Percentiles rank a stretch among this genome's conserved stretches.
phyloP scores from a whole-genome alignment of 345 rosid genomes.

The Bruguiera gymnorhiza region DNA sequence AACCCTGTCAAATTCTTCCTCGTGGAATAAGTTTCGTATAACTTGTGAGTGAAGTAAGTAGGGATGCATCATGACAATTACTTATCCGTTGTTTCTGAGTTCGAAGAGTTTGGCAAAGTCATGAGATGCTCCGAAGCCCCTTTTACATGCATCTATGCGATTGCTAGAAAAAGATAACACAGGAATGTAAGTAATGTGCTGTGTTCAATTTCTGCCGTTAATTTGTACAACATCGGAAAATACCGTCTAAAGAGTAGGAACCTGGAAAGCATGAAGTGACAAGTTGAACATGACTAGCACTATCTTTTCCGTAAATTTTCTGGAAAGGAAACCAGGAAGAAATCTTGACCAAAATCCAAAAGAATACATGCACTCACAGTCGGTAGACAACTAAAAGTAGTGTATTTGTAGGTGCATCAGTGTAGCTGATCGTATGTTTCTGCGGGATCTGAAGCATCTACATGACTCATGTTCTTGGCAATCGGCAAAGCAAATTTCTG shows the following conservation, averaged over 20 bases:
- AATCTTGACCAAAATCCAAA: background rate
- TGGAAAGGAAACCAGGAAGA: background rate
- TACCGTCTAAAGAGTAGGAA: background rate
- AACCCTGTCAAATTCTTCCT: conserved; percentile 22
- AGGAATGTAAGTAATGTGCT: conserved; percentile 1
- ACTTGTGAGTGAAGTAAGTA: conserved; percentile 35
- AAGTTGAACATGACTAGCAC: conserved; percentile 10
- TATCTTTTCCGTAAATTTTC: background rate
- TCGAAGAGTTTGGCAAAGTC: background rate
- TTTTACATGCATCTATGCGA: background rate
- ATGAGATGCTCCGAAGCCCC: background rate
- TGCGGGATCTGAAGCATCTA: no score
- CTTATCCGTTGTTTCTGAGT: conserved; percentile 7
- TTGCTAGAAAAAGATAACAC: background rate
- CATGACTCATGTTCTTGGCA: no score
- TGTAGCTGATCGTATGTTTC: no score
- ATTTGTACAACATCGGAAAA: conserved; percentile 4
- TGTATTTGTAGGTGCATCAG: no score
- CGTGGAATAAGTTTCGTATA: conserved; percentile 31
- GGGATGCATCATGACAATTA: conserved; percentile 15
- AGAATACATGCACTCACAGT: background rate
- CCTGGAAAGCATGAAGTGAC: background rate
- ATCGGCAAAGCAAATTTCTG: no score
- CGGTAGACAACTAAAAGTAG: no score
- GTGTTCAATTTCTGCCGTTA: conserved; percentile 2